Base-by-base conservation (phyloP, 2,329 filamentous ascomycete species). In the Aureobasidium lini region DNA sequence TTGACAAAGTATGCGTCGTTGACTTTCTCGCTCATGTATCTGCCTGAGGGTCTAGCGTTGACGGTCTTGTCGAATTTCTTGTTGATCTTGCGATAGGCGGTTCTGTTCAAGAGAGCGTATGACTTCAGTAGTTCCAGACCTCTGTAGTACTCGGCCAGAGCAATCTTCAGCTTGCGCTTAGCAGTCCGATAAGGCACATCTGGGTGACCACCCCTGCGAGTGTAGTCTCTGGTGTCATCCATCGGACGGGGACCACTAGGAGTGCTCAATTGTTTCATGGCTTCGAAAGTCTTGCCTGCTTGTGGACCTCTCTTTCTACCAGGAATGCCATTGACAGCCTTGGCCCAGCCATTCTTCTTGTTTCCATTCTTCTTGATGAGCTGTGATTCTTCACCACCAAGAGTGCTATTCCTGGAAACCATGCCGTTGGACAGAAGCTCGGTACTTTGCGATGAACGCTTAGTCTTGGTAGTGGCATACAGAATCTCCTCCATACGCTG, bases 31-130 rank as follows among this genome's bases (percentile, higher is more conserved):
- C 86, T 87, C 83, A 96, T 89, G 72, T 93, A 97, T 31, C 87
- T 83, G 69, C 88, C 82, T 0, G 87, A 82, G 0, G 90, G 90
- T 10, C 87, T 83, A 42, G 90, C 87, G 66, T 91, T 84, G 60
- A 91, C 84, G 2, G 88, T 84, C 75, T 97, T 99, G 79, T 97
- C 92, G 71, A 95, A 97, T 74, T 99, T 99, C 73, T 99, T 99
- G 75, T 95, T 96, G 70, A 99, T 90, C 73, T 99, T 99, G 34
- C 92, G 86, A 69, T 97, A 97, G 0, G 91, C 94, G 0, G 90
- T 96, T 50, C 90, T 84, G 71, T 99, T 99, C 13, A 96, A 79
- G 23, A 95, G 76, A 1, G 91, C 87, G 67, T 95, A 99, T 0
- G 90, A 89, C 75, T 96, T 97, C 61, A 99, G 80, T 47, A 97